Evolutionary conservation across 2,329 filamentous ascomycete genomes (phyloP).

Genomic region (Xylariaceae sp.): DNA sequence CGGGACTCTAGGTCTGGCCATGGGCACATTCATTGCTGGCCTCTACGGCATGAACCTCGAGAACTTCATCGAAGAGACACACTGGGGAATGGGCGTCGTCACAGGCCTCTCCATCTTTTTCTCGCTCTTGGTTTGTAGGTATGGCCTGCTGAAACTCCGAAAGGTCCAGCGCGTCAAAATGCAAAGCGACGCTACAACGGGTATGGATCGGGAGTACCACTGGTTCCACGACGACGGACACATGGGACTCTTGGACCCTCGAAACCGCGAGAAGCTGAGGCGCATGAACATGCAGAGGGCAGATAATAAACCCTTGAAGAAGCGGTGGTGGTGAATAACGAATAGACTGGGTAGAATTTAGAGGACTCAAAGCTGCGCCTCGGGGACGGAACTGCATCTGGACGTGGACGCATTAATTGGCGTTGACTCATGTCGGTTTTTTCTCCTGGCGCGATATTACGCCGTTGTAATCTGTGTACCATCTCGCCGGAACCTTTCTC

Average conservation of each 20-base stretch:
- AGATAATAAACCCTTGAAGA: conserved; percentile 36
- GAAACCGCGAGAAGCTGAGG: conserved; percentile 57
- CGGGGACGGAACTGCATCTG: neutral
- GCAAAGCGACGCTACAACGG: conserved; percentile 53
- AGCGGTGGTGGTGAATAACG: conserved; percentile 34
- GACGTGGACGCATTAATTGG: conserved; percentile 8
- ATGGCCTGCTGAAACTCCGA: conserved; percentile 80
- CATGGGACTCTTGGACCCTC: conserved; percentile 54
- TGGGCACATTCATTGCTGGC: conserved; percentile 93
- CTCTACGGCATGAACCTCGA: conserved; percentile 99
- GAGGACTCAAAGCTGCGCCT: neutral
- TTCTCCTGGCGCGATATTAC: neutral
- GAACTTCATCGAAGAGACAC: conserved; percentile 95
- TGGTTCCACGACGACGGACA: conserved; percentile 54
- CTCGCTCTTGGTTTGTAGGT: conserved; percentile 77
- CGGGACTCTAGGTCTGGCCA: conserved; percentile 89
- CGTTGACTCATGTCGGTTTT: conserved; percentile 11
- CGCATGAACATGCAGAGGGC: conserved; percentile 54
- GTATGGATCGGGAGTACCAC: conserved; percentile 30
- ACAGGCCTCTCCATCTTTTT: conserved; percentile 71
- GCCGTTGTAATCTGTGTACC: conserved; percentile 5
- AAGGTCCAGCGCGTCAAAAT: conserved; percentile 88
- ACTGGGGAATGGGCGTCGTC: conserved; percentile 81
- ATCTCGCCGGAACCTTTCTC: conserved; percentile 16
- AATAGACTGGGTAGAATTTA: neutral